Percentiles rank a stretch among this genome's conserved stretches.
phyloP scores from a whole-genome alignment of 2,329 filamentous ascomycete genomes.

The Plectosphaerella cucumerina region DNA sequence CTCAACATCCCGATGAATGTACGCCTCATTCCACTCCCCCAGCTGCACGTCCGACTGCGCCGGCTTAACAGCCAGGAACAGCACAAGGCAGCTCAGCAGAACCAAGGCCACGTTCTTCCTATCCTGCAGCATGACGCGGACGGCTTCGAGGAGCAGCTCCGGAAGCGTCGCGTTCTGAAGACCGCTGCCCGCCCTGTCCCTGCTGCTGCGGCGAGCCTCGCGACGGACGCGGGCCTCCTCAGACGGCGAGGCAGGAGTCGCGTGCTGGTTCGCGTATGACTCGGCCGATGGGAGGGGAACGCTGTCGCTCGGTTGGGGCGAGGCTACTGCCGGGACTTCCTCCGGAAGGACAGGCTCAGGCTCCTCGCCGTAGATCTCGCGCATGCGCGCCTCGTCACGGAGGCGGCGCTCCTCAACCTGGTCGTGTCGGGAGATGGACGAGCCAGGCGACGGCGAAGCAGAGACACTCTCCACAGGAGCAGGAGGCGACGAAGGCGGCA shows the following conservation, averaged over 20 bases:
- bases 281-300: constrained; percentile 16
- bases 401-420: constrained; percentile 28
- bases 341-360: constrained; percentile 5
- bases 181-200: constrained; percentile 4
- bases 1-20: not conserved
- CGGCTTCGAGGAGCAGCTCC: constrained; percentile 50
- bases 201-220: constrained; percentile 18
- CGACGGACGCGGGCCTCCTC: constrained; percentile 24
- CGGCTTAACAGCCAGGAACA: constrained; percentile 38
- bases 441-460: constrained; percentile 2
- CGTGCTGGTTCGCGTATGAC: constrained; percentile 15
- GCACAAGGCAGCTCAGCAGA: constrained; percentile 47
- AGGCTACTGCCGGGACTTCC: constrained; percentile 6
- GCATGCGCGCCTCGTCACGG: constrained; percentile 45
- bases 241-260: constrained; percentile 18
- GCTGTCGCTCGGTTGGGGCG: constrained; percentile 4
- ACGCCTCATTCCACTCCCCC: constrained; percentile 14
- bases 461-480: not conserved
- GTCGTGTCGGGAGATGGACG: constrained; percentile 11
- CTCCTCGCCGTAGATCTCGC: constrained; percentile 49
- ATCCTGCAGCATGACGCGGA: constrained; percentile 51
- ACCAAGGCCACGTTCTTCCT: constrained; percentile 56
- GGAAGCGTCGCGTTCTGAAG: constrained; percentile 43
- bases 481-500: constrained; percentile 1
- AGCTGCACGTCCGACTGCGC: constrained; percentile 16